phyloP scores from a whole-genome alignment of 768 basidiomycete species.

The Megacollybia marginata region DNA sequence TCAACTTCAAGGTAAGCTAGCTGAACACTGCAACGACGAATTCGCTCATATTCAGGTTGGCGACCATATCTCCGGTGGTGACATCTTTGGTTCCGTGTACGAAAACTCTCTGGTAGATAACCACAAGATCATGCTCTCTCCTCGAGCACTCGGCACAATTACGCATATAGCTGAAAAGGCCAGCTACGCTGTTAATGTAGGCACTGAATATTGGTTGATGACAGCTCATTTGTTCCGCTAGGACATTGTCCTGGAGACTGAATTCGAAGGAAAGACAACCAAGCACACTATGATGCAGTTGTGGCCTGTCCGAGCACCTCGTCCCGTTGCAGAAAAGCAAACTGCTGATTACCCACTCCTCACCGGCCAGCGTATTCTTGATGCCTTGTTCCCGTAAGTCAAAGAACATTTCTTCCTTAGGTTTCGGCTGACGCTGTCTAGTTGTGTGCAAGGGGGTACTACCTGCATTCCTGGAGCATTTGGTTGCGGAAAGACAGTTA shows the following conservation, averaged over 20 bases:
- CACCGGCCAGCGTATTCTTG: slow-evolving; percentile 95
- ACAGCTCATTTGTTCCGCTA: slow-evolving; percentile 19
- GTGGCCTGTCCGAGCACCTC: slow-evolving; percentile 97
- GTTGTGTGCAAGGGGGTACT: slow-evolving; percentile 94
- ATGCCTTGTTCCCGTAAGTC: slow-evolving; percentile 90
- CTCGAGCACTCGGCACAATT: slow-evolving; percentile 91
- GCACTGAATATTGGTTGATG: slow-evolving; percentile 15
- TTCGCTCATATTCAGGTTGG: slow-evolving; percentile 54
- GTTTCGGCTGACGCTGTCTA: slow-evolving; percentile 15
- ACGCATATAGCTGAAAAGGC: slow-evolving; percentile 92
- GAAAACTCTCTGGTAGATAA: slow-evolving; percentile 96
- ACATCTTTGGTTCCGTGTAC: slow-evolving; percentile 91
- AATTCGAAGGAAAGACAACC: slow-evolving; percentile 91
- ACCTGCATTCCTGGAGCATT: slow-evolving; percentile 99
- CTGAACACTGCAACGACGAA: slow-evolving; percentile 3
- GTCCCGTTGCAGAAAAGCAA: slow-evolving; percentile 92
- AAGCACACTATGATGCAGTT: slow-evolving; percentile 96
- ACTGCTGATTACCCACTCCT: slow-evolving; percentile 88
- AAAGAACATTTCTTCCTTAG: not conserved
- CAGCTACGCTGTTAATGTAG: slow-evolving; percentile 83
- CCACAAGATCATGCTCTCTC: slow-evolving; percentile 96
- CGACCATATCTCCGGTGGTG: slow-evolving; percentile 95
- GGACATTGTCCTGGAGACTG: slow-evolving; percentile 95
- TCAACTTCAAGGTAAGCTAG: slow-evolving; percentile 57
- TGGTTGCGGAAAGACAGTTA: slow-evolving; percentile 98